These are phyloP conservation scores for Akanthomyces lecanii DNA, from an alignment of 2,329 filamentous ascomycete genomes.

Conservation along the genomic window DNA sequence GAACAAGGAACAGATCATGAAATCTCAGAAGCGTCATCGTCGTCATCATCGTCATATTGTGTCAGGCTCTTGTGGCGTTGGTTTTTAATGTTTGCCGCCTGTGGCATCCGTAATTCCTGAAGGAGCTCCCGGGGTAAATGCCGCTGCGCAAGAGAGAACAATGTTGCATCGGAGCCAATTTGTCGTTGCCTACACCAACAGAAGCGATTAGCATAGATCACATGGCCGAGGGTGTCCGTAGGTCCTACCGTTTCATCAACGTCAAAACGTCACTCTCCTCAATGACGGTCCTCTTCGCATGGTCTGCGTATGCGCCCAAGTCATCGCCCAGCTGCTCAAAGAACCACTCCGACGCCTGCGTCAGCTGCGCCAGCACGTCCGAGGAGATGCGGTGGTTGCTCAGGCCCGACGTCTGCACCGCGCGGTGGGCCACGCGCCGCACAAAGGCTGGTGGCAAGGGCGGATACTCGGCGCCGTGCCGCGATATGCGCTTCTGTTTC, in stretches of 20 bases:
- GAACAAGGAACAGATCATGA: conserved; percentile 25
- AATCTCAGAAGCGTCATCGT: conserved; percentile 31
- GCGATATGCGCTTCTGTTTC: conserved; percentile 52
- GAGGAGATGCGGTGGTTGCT: conserved; percentile 66
- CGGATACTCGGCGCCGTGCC: conserved; percentile 70
- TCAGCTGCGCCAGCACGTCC: conserved; percentile 69
- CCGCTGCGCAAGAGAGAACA: conserved; percentile 80
- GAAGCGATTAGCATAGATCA: conserved; percentile 16
- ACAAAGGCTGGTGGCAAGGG: conserved; percentile 69
- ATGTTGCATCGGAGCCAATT: conserved; percentile 64
- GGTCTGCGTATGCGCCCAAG: conserved; percentile 71
- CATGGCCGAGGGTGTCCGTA: background rate
- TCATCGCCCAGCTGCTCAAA: conserved; percentile 85
- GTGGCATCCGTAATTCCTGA: conserved; percentile 73
- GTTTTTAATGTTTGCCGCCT: conserved; percentile 48
- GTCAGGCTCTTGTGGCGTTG: conserved; percentile 33
- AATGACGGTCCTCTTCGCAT: conserved; percentile 79
- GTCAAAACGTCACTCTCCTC: conserved; percentile 80
- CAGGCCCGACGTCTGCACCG: conserved; percentile 61
- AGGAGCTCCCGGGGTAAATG: conserved; percentile 77
- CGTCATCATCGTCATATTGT: conserved; percentile 19
- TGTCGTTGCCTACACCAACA: conserved; percentile 64
- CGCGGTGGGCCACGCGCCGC: conserved; percentile 67
- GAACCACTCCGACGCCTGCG: conserved; percentile 83
- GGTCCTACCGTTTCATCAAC: conserved; percentile 73